Conservation (phyloP, 2,329 filamentous ascomycete genomes). For the Paramyrothecium sp. region DNA sequence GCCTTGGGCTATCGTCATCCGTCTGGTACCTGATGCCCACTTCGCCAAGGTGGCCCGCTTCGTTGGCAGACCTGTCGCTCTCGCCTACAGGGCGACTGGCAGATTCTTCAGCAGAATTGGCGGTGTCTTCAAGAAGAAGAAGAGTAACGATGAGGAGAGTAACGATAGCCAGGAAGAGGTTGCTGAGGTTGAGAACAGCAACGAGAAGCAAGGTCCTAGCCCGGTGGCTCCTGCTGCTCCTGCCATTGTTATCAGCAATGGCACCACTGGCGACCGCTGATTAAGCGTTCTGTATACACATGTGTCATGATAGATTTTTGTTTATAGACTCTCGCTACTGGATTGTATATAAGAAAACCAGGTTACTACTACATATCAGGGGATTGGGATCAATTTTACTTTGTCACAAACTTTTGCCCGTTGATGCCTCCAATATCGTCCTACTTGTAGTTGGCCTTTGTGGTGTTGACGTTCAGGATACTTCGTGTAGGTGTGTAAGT, state of each 20-base stretch:
- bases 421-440: too few relatives aligned
- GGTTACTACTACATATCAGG: not conserved
- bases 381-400: too few relatives aligned
- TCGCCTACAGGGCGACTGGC: not conserved
- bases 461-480: too few relatives aligned
- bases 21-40: conserved; percentile 46
- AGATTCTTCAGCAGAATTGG: not conserved
- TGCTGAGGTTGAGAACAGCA: not conserved
- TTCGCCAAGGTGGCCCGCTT: not conserved
- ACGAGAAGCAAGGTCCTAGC: not conserved
- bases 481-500: too few relatives aligned
- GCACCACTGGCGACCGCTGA: not conserved
- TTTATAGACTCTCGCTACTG: not conserved
- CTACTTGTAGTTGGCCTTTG: too few relatives aligned
- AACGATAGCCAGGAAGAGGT: not conserved
- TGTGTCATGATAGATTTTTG: not conserved
- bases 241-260: not conserved
- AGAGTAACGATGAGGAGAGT: not conserved
- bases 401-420: too few relatives aligned
- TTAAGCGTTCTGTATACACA: not conserved
- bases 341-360: not conserved
- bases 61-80: not conserved
- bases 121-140: not conserved
- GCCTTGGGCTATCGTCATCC: conserved; percentile 47
- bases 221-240: not conserved